A percentile compares a stretch with the other conserved stretches of the same genome.
Conservation (phyloP, 2,329 filamentous ascomycete genomes). For the Beauveria australis region DNA sequence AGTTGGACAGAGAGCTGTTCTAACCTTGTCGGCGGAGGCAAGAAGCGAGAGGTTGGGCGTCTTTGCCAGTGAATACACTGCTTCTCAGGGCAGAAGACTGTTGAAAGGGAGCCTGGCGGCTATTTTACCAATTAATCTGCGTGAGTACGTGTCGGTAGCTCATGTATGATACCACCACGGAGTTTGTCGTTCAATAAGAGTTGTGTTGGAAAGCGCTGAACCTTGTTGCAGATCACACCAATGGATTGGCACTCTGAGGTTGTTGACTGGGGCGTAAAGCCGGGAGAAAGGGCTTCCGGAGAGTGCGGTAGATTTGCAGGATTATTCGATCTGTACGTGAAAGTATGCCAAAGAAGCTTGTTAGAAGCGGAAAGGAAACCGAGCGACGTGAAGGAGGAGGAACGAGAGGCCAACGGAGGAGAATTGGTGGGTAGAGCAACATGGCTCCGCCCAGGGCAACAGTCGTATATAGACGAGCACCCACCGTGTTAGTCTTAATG, state of each 20-base stretch:
- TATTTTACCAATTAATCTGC: not conserved
- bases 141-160: not conserved
- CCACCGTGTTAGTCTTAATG: not conserved
- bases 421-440: slow-evolving; percentile 2
- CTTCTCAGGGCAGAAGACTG: not conserved
- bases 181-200: not conserved
- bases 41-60: not conserved
- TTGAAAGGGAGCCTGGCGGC: not conserved
- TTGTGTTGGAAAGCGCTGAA: not conserved
- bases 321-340: not conserved
- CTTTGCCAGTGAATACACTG: not conserved
- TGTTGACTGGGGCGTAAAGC: not conserved
- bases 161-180: not conserved
- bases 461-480: slow-evolving; percentile 3
- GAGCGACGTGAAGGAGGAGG: not conserved
- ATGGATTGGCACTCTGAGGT: not conserved
- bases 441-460: slow-evolving; percentile 8
- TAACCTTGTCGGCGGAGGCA: not conserved
- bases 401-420: slow-evolving; percentile 1
- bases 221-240: slow-evolving; percentile 1
- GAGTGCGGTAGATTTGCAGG: not conserved
- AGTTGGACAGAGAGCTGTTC: not conserved
- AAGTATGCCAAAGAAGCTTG: not conserved
- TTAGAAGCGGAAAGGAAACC: slow-evolving; percentile 2
- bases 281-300: not conserved